Evolutionary conservation across 176 grass and related monocot species (phyloP).

Genomic region (Carex pumila): DNA sequence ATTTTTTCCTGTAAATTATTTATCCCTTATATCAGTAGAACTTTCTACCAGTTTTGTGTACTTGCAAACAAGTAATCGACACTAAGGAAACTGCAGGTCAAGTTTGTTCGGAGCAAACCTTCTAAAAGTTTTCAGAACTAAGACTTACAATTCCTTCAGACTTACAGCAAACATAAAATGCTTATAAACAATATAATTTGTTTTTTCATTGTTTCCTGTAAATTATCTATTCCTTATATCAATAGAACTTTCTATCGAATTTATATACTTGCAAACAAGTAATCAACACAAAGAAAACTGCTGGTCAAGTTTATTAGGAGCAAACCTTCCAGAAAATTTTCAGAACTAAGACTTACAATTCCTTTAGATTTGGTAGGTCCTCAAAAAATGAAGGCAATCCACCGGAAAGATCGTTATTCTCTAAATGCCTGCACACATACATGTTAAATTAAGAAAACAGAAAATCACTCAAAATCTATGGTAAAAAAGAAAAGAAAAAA

Average conservation of each 20-base stretch:
- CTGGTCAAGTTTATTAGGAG: background rate
- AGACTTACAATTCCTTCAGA: constrained; percentile 89
- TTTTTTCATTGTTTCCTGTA: background rate
- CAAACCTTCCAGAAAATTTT: background rate
- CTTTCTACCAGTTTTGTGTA: background rate
- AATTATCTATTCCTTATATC: background rate
- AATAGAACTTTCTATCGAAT: background rate
- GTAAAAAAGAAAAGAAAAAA: background rate
- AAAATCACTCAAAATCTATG: background rate
- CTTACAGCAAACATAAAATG: background rate
- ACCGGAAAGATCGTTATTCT: constrained; percentile 81
- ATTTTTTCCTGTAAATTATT: background rate
- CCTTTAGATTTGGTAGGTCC: constrained; percentile 68
- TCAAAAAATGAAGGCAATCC: constrained; percentile 57
- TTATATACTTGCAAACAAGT: background rate
- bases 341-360: constrained; percentile 66
- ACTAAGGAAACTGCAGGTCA: background rate
- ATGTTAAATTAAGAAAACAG: constrained; percentile 15
- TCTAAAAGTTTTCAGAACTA: background rate
- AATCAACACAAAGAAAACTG: background rate
- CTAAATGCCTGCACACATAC: constrained; percentile 57
- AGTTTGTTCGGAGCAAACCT: background rate
- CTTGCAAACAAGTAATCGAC: background rate
- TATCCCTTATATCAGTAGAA: background rate
- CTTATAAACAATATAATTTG: too few relatives aligned